These are phyloP conservation scores for Citrus medica DNA, from an alignment of 345 rosid genomes.

Conservation along the genomic window DNA sequence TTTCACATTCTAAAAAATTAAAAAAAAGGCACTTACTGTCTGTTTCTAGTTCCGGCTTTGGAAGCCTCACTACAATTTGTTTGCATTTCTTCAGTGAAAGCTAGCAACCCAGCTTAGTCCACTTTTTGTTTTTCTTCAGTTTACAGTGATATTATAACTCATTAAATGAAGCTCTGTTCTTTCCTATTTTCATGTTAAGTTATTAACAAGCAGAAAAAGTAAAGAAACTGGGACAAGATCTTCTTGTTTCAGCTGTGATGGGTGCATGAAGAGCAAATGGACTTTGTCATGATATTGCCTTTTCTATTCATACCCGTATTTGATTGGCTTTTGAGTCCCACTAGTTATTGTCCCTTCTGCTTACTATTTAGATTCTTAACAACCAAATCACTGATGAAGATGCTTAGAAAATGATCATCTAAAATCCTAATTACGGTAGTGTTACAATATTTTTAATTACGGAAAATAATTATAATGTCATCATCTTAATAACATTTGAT, in stretches of 20 bases:
- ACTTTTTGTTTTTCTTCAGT: background rate
- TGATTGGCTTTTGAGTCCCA: background rate
- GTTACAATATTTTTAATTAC: no score
- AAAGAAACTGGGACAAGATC: background rate
- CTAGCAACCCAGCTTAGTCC: no score
- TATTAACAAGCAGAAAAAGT: background rate
- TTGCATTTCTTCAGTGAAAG: background rate
- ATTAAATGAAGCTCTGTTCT: background rate
- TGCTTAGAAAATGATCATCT: no score
- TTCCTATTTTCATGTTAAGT: background rate
- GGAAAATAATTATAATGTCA: no score
- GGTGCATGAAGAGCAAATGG: background rate
- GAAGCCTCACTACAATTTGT: background rate
- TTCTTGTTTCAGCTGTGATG: background rate
- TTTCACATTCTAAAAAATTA: background rate
- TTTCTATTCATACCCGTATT: background rate
- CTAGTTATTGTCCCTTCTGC: background rate
- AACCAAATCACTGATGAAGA: no score
- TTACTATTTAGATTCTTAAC: no score
- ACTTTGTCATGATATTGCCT: background rate
- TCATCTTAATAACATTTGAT: no score
- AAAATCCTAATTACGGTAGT: no score
- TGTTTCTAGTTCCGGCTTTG: background rate
- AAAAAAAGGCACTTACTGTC: background rate
- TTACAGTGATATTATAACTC: background rate